Conservation (phyloP, 306 rosid genomes). For the Dicorynia guianensis region DNA sequence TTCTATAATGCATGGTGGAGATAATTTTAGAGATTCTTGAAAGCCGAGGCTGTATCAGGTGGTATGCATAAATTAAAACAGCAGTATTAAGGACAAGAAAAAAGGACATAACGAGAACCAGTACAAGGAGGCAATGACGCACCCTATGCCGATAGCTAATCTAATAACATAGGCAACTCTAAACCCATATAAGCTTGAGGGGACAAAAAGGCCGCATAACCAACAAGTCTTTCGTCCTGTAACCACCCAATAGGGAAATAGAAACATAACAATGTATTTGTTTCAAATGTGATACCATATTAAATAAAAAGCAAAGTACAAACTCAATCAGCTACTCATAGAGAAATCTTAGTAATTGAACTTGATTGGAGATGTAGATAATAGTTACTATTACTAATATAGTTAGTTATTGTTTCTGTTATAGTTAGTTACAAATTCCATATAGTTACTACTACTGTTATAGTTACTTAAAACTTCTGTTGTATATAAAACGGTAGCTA, state of each 20-base stretch:
- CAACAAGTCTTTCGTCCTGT: slow-evolving; percentile 46
- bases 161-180: slow-evolving; percentile 66
- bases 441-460: too few species aligned
- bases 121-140: slow-evolving; percentile 21
- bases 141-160: slow-evolving; percentile 61
- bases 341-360: too few species aligned
- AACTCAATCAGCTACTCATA: neutral
- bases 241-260: slow-evolving; percentile 36
- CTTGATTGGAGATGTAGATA: too few species aligned
- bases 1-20: neutral
- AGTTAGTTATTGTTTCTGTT: too few species aligned
- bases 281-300: slow-evolving; percentile 11
- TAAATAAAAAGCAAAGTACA: slow-evolving; percentile 4
- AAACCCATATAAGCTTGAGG: slow-evolving; percentile 58
- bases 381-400: too few species aligned
- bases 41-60: neutral
- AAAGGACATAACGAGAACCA: neutral
- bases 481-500: too few species aligned
- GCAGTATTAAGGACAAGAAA: neutral
- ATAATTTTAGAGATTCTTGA: neutral
- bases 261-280: slow-evolving; percentile 4
- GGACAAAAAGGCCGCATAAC: slow-evolving; percentile 48
- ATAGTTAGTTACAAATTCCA: too few species aligned
- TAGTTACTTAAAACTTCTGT: too few species aligned
- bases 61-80: neutral